Percentiles rank a stretch among this genome's conserved stretches.
Conservation (phyloP, 2,329 filamentous ascomycete species). For the Scedosporium aurantiacum region DNA sequence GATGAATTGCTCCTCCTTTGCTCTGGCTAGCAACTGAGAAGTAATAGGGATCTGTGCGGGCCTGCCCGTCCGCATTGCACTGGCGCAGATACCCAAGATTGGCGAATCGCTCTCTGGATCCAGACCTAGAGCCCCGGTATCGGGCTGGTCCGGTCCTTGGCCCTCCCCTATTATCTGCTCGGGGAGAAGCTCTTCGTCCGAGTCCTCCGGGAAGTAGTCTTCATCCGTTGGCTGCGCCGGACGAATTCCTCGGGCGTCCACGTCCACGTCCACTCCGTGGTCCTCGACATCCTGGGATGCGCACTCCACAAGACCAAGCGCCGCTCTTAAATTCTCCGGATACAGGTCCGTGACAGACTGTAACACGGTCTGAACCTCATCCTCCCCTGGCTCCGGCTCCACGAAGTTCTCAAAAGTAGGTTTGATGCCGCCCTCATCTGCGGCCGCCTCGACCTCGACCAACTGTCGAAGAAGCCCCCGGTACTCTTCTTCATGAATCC, state of each 20-base stretch:
- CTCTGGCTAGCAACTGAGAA: conserved; percentile 26
- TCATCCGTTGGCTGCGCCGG: conserved; percentile 35
- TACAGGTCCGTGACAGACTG: conserved; percentile 84
- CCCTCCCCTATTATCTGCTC: background rate
- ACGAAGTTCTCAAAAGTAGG: conserved; percentile 58
- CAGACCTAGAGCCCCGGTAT: background rate
- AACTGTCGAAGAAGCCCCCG: conserved; percentile 52
- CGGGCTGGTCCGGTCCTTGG: background rate
- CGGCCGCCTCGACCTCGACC: conserved; percentile 50
- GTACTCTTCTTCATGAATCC: conserved; percentile 89
- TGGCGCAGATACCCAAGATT: conserved; percentile 28
- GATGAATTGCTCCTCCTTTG: conserved; percentile 25
- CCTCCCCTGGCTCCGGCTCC: conserved; percentile 37
- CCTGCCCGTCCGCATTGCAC: conserved; percentile 27
- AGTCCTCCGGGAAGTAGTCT: conserved; percentile 37
- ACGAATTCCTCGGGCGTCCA: conserved; percentile 52
- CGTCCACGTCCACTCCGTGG: conserved; percentile 38
- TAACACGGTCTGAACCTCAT: conserved; percentile 60
- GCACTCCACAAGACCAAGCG: conserved; percentile 26
- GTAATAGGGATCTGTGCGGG: conserved; percentile 26
- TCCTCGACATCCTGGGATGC: conserved; percentile 12
- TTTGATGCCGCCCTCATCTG: conserved; percentile 25
- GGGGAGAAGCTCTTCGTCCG: conserved; percentile 37
- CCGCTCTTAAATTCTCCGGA: conserved; percentile 49
- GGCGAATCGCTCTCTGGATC: background rate